Conservation (phyloP, 1,284 basidiomycete genomes). For the Pyrrhoderma lamaoense region DNA sequence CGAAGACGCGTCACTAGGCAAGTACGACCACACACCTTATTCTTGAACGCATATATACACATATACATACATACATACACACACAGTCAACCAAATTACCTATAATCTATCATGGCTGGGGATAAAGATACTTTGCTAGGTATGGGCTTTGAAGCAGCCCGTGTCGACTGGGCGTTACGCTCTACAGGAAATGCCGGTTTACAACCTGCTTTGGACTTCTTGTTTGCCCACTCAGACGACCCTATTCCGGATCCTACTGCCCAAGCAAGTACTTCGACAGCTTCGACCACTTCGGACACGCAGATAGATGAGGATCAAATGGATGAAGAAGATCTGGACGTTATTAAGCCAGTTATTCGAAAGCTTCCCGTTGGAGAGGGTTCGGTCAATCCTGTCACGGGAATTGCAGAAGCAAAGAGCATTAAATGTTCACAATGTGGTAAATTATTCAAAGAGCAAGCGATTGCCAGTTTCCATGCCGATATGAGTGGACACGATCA, state of each 20-base stretch:
- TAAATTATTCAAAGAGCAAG: constrained; percentile 84
- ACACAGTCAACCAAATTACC: not conserved
- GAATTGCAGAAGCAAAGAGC: constrained; percentile 38
- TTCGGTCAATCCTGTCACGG: constrained; percentile 35
- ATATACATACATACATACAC: not conserved
- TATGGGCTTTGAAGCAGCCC: constrained; percentile 84
- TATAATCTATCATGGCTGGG: constrained; percentile 37
- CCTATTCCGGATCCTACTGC: constrained; percentile 57
- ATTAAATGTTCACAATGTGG: constrained; percentile 78
- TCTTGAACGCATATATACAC: not conserved
- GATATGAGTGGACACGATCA: constrained; percentile 93
- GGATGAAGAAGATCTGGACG: constrained; percentile 66
- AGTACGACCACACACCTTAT: no score
- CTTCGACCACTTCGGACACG: constrained; percentile 24
- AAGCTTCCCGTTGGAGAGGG: constrained; percentile 23
- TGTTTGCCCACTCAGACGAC: constrained; percentile 71
- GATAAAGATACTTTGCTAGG: constrained; percentile 74
- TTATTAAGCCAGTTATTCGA: constrained; percentile 45
- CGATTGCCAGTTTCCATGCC: constrained; percentile 88
- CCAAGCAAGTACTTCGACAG: constrained; percentile 19
- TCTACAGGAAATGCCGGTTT: constrained; percentile 74
- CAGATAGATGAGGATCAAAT: not conserved
- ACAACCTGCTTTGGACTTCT: constrained; percentile 85
- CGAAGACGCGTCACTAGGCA: no score
- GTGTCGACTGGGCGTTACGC: constrained; percentile 83